Percentiles rank a stretch among this genome's conserved stretches.
These are phyloP conservation scores for Quercus agrifolia DNA, from an alignment of 306 rosid species.

Conservation along the genomic window DNA sequence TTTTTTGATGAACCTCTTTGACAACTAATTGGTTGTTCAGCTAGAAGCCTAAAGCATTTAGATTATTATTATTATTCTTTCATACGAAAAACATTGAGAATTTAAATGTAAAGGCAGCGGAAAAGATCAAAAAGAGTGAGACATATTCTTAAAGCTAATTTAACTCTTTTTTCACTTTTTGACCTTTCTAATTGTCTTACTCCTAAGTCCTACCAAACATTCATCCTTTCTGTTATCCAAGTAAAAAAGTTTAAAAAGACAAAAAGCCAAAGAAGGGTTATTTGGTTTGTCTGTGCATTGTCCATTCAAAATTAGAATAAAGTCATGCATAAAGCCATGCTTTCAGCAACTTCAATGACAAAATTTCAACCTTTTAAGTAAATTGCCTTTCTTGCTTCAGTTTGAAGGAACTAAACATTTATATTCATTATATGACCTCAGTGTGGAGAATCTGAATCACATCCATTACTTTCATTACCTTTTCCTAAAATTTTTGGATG, in stretches of 20 bases:
- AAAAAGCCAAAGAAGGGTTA: background rate
- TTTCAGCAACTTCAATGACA: background rate
- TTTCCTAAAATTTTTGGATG: background rate
- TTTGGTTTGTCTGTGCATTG: background rate
- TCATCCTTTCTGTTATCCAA: background rate
- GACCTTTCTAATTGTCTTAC: conserved; percentile 25
- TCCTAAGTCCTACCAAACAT: conserved; percentile 20
- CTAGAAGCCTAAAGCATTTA: background rate
- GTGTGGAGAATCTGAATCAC: background rate
- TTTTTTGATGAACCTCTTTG: background rate
- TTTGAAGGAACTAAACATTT: background rate
- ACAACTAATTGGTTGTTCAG: background rate
- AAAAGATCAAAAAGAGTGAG: background rate
- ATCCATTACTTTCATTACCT: background rate
- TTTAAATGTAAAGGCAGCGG: background rate
- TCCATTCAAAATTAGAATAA: background rate
- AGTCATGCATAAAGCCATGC: background rate
- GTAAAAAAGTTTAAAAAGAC: background rate
- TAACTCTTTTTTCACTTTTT: background rate
- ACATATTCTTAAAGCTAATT: background rate
- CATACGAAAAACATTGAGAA: background rate
- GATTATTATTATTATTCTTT: background rate
- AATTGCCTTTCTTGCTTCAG: background rate
- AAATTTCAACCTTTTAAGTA: background rate
- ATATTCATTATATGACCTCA: background rate